Percentiles rank a stretch among this genome's conserved stretches.
Conservation (phyloP, 2,329 filamentous ascomycete genomes). For the Ophiostoma himal-ulmi region DNA sequence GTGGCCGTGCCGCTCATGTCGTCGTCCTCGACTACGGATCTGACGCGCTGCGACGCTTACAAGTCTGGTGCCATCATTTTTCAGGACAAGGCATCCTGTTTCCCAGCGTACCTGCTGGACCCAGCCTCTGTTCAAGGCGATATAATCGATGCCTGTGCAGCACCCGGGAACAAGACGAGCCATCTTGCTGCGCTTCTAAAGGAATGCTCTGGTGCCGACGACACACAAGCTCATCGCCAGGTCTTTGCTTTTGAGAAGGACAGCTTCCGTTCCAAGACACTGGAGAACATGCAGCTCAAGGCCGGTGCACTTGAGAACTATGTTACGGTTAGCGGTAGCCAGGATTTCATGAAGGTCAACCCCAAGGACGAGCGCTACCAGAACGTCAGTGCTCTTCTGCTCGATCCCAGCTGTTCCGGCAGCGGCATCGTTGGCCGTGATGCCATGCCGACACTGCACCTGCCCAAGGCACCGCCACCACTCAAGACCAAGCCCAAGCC, state of each 20-base stretch:
- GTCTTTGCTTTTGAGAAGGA: conserved; percentile 82
- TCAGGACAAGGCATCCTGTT: conserved; percentile 96
- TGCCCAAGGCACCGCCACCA: conserved; percentile 41
- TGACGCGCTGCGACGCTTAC: conserved; percentile 70
- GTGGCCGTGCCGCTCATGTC: conserved; percentile 60
- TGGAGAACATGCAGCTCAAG: conserved; percentile 76
- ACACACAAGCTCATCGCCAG: conserved; percentile 22
- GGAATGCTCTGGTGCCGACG: conserved; percentile 24
- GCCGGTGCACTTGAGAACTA: conserved; percentile 53
- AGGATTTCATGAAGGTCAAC: conserved; percentile 77
- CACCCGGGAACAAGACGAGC: conserved; percentile 96
- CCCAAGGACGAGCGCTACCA: conserved; percentile 56
- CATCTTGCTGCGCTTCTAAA: conserved; percentile 74
- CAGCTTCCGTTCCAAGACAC: conserved; percentile 60
- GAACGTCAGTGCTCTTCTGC: conserved; percentile 71
- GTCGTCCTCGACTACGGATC: conserved; percentile 48
- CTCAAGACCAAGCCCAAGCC: conserved; percentile 14
- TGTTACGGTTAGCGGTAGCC: conserved; percentile 38
- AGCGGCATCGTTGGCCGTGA: conserved; percentile 91
- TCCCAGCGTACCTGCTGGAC: conserved; percentile 83
- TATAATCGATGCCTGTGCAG: conserved; percentile 87
- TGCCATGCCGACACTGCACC: conserved; percentile 62
- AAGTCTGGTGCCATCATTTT: conserved; percentile 72
- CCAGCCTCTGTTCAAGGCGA: conserved; percentile 54
- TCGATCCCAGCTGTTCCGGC: conserved; percentile 93